Base-by-base conservation (phyloP, 169 alveolate genomes). In the Plasmodium gallinaceum region DNA sequence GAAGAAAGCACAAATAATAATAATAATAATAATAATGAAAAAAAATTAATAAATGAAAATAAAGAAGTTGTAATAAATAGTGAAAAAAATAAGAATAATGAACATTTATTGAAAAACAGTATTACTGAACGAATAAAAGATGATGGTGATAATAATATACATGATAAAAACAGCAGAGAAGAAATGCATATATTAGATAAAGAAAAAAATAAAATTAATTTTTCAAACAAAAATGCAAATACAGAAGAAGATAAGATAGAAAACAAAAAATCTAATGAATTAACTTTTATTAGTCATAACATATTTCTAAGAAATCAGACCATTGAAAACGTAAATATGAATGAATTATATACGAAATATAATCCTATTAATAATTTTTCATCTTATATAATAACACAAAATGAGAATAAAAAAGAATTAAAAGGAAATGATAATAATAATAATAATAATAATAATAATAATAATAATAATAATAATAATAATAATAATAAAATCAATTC, bases 261-360 rank as follows among this genome's bases (percentile, higher is more conserved):
- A 69, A 46, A 10, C 8, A 20, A 26, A 65, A 54, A 18, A 12
- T 18, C 46, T 24, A 52, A 78, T 32, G 76, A 64, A 10, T 22
- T 70, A 7, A 83, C 91, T 5, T 48, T 39, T 20, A 70, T 83
- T 46, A 83, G 91, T 42, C 91, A 73, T 45, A 83, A 62, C 16
- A 83, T 83, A 54, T 83, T 68, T 68, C 39, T 83, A 24, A 60
- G 91, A 43, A 83, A 83, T 16, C 65, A 70, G 0, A 83, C 91
- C 7, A 48, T 83, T 16, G 91, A 83, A 83, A 83, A 83, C 68
- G 42, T 83, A 7, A 86, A 83, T 24, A 54, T 83, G 74, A 68
- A 78, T 51, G 45, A 20, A 48, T 4, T 78, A 48, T 12, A 26
- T 5, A 16, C 22, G 10, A 66, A 78, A 9, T 66, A 65, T 37